phyloP scores from a whole-genome alignment of 2,329 filamentous ascomycete species.

The Colletotrichum magnum region DNA sequence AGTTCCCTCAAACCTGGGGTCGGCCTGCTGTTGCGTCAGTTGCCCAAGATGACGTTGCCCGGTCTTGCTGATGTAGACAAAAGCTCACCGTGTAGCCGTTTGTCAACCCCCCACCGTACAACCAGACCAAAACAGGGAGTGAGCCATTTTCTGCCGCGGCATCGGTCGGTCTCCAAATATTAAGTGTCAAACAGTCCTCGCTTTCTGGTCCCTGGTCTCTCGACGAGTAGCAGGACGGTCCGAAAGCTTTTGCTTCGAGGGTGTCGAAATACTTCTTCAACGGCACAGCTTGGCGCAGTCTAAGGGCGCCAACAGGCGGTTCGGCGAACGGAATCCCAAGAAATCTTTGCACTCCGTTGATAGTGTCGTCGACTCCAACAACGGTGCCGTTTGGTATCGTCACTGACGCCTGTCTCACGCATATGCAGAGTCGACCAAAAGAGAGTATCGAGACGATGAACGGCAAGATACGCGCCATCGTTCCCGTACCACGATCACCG shows the following conservation, averaged over 20 bases:
- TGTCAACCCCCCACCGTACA: conserved; percentile 59
- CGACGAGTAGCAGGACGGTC: conserved; percentile 62
- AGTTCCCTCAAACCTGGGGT: conserved; percentile 12
- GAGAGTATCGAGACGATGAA: too few species aligned
- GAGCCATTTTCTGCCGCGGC: conserved; percentile 50
- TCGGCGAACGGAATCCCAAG: conserved; percentile 59
- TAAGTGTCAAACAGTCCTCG: conserved; percentile 49
- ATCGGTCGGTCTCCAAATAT: conserved; percentile 44
- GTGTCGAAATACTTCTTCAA: conserved; percentile 59
- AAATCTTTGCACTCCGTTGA: conserved; percentile 48
- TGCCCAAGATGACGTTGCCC: too few species aligned
- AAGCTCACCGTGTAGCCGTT: conserved; percentile 29
- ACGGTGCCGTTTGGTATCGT: not conserved
- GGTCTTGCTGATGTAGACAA: not conserved
- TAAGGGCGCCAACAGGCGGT: conserved; percentile 57
- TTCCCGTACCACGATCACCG: too few species aligned
- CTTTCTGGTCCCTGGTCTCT: conserved; percentile 60
- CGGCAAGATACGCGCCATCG: too few species aligned
- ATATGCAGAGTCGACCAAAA: too few species aligned
- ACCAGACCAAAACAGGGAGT: conserved; percentile 72
- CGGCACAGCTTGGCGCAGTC: conserved; percentile 65
- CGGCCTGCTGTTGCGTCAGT: not conserved
- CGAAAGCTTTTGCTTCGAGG: conserved; percentile 56
- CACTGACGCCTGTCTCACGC: not conserved
- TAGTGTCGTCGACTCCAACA: not conserved